A percentile compares a stretch with the other conserved stretches of the same genome.
Evolutionary conservation across 306 rosid species (phyloP).

Genomic region (Lathyrus oleraceus): DNA sequence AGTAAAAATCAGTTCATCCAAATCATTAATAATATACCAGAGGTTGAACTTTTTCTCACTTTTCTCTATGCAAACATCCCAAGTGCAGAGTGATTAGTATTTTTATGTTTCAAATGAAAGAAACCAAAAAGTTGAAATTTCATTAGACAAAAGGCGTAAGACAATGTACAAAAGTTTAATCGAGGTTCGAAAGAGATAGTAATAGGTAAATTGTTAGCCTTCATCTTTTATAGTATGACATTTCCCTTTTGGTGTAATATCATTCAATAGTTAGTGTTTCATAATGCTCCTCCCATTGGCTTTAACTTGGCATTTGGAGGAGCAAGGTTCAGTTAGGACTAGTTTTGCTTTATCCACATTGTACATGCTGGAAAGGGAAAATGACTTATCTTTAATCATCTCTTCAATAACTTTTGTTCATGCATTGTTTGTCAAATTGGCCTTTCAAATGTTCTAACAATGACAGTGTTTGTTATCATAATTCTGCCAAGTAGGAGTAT

Average conservation of each 20-base stretch:
- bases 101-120: constrained; percentile 35
- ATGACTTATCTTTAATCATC: neutral
- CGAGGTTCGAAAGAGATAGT: constrained; percentile 39
- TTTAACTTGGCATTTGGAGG: constrained; percentile 34
- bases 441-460: constrained; percentile 25
- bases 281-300: constrained; percentile 27
- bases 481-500: neutral
- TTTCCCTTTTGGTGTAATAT: constrained; percentile 30
- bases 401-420: constrained; percentile 21
- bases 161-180: constrained; percentile 41
- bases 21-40: constrained; percentile 54
- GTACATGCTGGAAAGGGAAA: neutral
- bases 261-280: constrained; percentile 21
- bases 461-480: neutral
- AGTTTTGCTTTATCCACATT: neutral
- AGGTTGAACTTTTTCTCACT: constrained; percentile 84
- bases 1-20: constrained; percentile 69
- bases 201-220: constrained; percentile 36
- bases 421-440: constrained; percentile 18
- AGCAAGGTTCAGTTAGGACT: neutral
- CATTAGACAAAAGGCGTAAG: constrained; percentile 38
- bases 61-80: constrained; percentile 77
- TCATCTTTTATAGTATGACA: constrained; percentile 28
- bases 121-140: constrained; percentile 32
- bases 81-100: constrained; percentile 40